Evolutionary conservation across 2,329 filamentous ascomycete genomes (phyloP).

Genomic region (Fusarium sp.): DNA sequence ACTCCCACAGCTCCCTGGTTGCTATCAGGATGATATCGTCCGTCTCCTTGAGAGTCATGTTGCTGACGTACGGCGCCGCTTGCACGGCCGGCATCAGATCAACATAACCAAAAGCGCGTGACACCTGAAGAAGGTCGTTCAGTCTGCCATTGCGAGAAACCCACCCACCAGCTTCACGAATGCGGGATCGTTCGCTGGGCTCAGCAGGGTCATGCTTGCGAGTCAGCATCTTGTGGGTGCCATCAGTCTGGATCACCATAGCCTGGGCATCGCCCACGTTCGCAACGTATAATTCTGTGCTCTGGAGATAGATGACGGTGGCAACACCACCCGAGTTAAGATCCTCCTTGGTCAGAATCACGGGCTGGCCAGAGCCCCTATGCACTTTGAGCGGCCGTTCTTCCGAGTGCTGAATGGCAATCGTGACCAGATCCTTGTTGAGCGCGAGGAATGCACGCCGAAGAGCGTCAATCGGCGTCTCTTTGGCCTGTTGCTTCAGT

Average conservation of each 20-base stretch:
- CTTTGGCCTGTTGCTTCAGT: slow-evolving; percentile 73
- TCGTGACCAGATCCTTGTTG: slow-evolving; percentile 93
- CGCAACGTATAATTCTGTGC: slow-evolving; percentile 91
- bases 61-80: slow-evolving; percentile 85
- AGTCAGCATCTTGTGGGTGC: slow-evolving; percentile 84
- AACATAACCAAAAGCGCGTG: slow-evolving; percentile 93
- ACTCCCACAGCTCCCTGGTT: slow-evolving; percentile 95
- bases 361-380: slow-evolving; percentile 77
- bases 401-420: slow-evolving; percentile 83
- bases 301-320: slow-evolving; percentile 89
- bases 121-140: slow-evolving; percentile 92
- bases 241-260: slow-evolving; percentile 92
- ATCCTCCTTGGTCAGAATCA: slow-evolving; percentile 89
- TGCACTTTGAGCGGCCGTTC: slow-evolving; percentile 76
- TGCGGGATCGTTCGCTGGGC: slow-evolving; percentile 83
- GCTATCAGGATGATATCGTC: slow-evolving; percentile 95
- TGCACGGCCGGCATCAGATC: slow-evolving; percentile 93
- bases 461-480: slow-evolving; percentile 85
- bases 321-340: slow-evolving; percentile 91
- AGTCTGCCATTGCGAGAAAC: slow-evolving; percentile 94
- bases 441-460: slow-evolving; percentile 87
- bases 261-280: slow-evolving; percentile 97
- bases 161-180: slow-evolving; percentile 94
- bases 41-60: slow-evolving; percentile 83
- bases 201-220: slow-evolving; percentile 95